These are phyloP conservation scores for Orychophragmus violaceus DNA, from an alignment of 345 rosid genomes.

Conservation along the genomic window DNA sequence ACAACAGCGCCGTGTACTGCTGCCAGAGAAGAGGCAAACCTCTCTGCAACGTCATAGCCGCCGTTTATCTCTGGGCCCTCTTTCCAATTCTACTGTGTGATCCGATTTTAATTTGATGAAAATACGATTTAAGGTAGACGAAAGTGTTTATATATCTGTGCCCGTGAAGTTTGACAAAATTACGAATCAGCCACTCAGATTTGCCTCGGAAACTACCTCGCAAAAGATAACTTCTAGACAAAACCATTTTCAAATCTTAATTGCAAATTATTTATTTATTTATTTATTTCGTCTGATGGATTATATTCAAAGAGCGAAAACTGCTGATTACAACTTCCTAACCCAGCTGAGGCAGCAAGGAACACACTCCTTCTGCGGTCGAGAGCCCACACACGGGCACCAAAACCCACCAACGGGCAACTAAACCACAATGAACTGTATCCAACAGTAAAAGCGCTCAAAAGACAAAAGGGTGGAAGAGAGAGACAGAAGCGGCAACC, in stretches of 20 bases:
- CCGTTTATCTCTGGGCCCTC: not conserved
- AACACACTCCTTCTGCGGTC: too few species aligned
- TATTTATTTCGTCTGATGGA: too few species aligned
- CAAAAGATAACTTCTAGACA: not conserved
- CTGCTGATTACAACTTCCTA: too few species aligned
- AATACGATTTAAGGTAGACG: not conserved
- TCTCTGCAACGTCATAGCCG: slow-evolving; percentile 36
- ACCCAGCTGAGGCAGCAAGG: too few species aligned
- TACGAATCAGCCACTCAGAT: slow-evolving; percentile 5
- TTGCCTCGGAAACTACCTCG: slow-evolving; percentile 1
- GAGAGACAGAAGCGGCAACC: too few species aligned
- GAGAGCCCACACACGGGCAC: too few species aligned
- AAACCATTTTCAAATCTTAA: not conserved
- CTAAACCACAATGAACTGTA: too few species aligned
- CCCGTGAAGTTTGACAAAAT: not conserved
- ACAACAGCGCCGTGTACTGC: slow-evolving; percentile 57
- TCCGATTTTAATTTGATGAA: slow-evolving; percentile 4
- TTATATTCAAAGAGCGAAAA: too few species aligned
- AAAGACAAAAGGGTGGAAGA: too few species aligned
- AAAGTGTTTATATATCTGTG: not conserved
- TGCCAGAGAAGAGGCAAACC: slow-evolving; percentile 52
- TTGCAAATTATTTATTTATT: not conserved
- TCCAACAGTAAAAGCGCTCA: too few species aligned
- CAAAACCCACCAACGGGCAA: too few species aligned
- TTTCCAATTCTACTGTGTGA: not conserved